Percentiles rank a stretch among this genome's conserved stretches.
Evolutionary conservation across 352 stramenopile genomes (phyloP).

Genomic region (Phytophthora constricta): DNA sequence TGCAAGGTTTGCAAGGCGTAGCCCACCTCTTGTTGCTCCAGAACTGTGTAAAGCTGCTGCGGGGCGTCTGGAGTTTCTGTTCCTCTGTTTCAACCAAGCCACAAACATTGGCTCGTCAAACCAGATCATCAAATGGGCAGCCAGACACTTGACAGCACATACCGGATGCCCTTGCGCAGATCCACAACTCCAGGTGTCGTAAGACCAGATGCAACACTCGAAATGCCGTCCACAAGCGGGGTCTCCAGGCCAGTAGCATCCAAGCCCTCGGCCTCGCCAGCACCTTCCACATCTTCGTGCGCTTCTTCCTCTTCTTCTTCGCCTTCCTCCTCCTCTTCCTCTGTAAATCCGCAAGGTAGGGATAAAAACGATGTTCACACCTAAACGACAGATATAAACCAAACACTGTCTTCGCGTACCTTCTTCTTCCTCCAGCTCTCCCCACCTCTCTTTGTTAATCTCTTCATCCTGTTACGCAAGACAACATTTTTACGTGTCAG

Average conservation of each 20-base stretch:
- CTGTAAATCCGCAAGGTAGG: conserved; percentile 13
- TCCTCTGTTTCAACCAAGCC: conserved; percentile 36
- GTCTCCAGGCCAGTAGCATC: conserved; percentile 69
- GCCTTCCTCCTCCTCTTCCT: conserved; percentile 50
- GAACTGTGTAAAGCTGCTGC: conserved; percentile 80
- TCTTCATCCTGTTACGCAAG: conserved; percentile 37
- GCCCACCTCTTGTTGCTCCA: conserved; percentile 77
- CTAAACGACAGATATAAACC: conserved; percentile 7
- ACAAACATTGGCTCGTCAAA: no score
- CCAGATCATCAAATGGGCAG: conserved; percentile 2
- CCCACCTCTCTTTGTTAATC: conserved; percentile 75
- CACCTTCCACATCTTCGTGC: conserved; percentile 36
- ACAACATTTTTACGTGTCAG: conserved; percentile 1
- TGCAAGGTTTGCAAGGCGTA: background rate
- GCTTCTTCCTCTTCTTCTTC: conserved; percentile 59
- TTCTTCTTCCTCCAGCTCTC: conserved; percentile 73
- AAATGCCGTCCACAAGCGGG: conserved; percentile 64
- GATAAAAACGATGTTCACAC: conserved; percentile 1
- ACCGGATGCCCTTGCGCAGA: conserved; percentile 80
- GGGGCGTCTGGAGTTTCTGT: conserved; percentile 65
- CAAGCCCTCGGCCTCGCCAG: conserved; percentile 37
- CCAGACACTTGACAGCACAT: conserved; percentile 10
- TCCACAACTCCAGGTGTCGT: conserved; percentile 75
- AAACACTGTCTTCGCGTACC: conserved; percentile 30
- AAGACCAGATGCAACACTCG: conserved; percentile 73